Percentiles rank a stretch among this genome's conserved stretches.
These are phyloP conservation scores for Glycyrrhiza uralensis DNA, from an alignment of 306 rosid species.

Conservation along the genomic window DNA sequence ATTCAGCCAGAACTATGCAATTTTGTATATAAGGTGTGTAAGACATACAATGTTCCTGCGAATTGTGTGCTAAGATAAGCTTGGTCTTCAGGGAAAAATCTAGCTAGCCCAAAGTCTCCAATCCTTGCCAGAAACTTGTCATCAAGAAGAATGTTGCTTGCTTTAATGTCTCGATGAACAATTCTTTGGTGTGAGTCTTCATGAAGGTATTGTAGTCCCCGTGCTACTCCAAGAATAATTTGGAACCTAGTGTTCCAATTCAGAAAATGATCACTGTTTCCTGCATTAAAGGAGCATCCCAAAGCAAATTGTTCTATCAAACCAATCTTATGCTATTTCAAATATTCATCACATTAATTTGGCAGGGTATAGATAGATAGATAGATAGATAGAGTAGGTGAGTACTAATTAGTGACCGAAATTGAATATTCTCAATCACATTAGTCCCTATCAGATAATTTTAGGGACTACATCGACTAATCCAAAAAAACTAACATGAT, in stretches of 20 bases:
- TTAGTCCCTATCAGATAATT: too few species aligned
- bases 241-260: slow-evolving; percentile 68
- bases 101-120: slow-evolving; percentile 83
- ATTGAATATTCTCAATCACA: too few species aligned
- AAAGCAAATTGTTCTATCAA: not conserved
- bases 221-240: slow-evolving; percentile 70
- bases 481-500: too few species aligned
- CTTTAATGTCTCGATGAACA: slow-evolving; percentile 80
- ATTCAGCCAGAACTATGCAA: too few species aligned
- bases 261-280: slow-evolving; percentile 46
- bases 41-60: slow-evolving; percentile 81
- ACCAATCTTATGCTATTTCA: too few species aligned
- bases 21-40: not conserved
- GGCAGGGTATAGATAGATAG: too few species aligned
- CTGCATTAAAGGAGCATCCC: slow-evolving; percentile 30
- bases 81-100: slow-evolving; percentile 89
- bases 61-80: slow-evolving; percentile 75
- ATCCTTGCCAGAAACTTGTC: slow-evolving; percentile 67
- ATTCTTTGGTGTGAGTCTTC: slow-evolving; percentile 77
- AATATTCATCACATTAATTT: too few species aligned
- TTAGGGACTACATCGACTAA: too few species aligned
- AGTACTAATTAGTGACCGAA: too few species aligned
- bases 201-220: slow-evolving; percentile 82
- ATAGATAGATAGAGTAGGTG: too few species aligned
- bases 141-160: slow-evolving; percentile 90